Evolutionary conservation across 805 yeast genomes (phyloP).

Genomic region (Brettanomyces bruxellensis): DNA sequence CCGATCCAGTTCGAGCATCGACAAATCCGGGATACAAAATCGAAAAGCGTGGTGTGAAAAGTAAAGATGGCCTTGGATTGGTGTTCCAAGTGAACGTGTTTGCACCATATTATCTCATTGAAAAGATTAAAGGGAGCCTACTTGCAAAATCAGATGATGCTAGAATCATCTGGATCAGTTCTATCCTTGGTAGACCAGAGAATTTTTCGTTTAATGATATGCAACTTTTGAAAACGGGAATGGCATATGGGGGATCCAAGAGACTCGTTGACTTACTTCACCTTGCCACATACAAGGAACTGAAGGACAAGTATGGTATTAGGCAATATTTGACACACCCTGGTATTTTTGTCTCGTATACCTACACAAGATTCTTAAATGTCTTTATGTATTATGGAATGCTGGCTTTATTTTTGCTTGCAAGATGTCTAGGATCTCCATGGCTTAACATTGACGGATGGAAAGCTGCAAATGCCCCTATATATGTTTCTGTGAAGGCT

Average conservation of each 20-base stretch:
- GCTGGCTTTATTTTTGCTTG: slow-evolving; percentile 74
- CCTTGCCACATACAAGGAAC: slow-evolving; percentile 49
- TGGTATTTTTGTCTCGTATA: slow-evolving; percentile 82
- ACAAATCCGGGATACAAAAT: slow-evolving; percentile 82
- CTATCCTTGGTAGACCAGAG: slow-evolving; percentile 71
- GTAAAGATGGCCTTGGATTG: slow-evolving; percentile 73
- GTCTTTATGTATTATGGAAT: slow-evolving; percentile 77
- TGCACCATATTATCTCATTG: slow-evolving; percentile 83
- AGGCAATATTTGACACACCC: slow-evolving; percentile 82
- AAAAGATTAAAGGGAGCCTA: slow-evolving; percentile 47
- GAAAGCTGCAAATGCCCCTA: slow-evolving; percentile 82
- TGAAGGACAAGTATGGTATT: slow-evolving; percentile 43
- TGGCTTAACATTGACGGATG: slow-evolving; percentile 88
- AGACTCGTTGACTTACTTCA: slow-evolving; percentile 79
- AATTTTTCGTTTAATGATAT: slow-evolving; percentile 68
- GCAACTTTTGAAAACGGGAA: slow-evolving; percentile 52
- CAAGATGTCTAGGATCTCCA: slow-evolving; percentile 74
- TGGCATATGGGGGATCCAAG: slow-evolving; percentile 89
- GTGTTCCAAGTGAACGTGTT: slow-evolving; percentile 95
- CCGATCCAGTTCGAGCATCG: slow-evolving; percentile 70
- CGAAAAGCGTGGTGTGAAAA: slow-evolving; percentile 68
- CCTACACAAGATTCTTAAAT: slow-evolving; percentile 70
- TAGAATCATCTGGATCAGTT: slow-evolving; percentile 74
- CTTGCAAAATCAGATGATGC: slow-evolving; percentile 35
- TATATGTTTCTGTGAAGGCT: slow-evolving; percentile 51